Evolutionary conservation across 805 yeast genomes (phyloP).

Genomic region (Zygosaccharomyces bisporus): DNA sequence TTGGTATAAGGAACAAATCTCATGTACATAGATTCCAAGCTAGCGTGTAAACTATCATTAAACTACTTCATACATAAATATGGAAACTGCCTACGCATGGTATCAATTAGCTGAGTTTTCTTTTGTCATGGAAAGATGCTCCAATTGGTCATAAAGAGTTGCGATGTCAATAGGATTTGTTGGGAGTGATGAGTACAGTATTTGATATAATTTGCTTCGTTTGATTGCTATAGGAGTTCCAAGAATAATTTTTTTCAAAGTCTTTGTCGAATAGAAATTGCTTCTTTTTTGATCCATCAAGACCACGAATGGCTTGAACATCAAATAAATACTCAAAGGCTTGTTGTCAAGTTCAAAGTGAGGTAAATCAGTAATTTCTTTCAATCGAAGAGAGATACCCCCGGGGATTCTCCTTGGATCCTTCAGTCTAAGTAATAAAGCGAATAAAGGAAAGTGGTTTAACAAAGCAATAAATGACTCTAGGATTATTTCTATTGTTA

Average conservation of each 20-base stretch:
- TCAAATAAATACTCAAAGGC: conserved; percentile 42
- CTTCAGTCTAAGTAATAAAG: conserved; percentile 70
- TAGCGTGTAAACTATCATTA: not conserved
- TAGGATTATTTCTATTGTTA: conserved; percentile 46
- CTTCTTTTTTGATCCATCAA: conserved; percentile 40
- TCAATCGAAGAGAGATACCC: conserved; percentile 41
- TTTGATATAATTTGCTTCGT: conserved; percentile 46
- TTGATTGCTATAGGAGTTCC: conserved; percentile 47
- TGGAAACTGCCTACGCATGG: too few relatives aligned
- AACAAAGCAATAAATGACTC: conserved; percentile 61
- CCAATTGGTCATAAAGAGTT: conserved; percentile 20
- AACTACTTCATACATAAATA: not conserved
- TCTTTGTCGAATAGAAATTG: conserved; percentile 42
- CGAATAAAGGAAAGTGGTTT: conserved; percentile 86
- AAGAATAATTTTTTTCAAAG: conserved; percentile 40
- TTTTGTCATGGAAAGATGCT: conserved; percentile 5
- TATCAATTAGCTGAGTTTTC: conserved; percentile 1
- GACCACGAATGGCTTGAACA: conserved; percentile 48
- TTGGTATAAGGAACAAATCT: not conserved
- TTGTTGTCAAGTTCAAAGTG: conserved; percentile 38
- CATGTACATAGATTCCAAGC: conserved; percentile 14
- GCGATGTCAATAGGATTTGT: conserved; percentile 32
- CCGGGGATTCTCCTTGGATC: conserved; percentile 69
- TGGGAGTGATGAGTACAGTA: conserved; percentile 53
- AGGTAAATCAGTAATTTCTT: conserved; percentile 18